A percentile compares a stretch with the other conserved stretches of the same genome.
Conservation (phyloP, 345 rosid species). For the Gossypium sturtianum region DNA sequence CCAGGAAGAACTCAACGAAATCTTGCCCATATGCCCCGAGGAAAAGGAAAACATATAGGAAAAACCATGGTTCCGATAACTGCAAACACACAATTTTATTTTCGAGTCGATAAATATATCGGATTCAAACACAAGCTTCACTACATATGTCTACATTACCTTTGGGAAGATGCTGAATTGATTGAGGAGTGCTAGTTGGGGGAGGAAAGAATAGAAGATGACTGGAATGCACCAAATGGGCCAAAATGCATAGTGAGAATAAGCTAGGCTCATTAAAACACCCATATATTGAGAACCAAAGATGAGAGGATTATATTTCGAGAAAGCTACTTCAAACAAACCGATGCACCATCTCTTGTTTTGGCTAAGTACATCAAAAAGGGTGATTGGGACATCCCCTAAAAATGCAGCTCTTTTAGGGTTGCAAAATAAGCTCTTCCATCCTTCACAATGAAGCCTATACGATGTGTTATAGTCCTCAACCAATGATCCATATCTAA, state of each 20-base stretch:
- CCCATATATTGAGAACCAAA: slow-evolving; percentile 42
- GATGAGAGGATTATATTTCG: slow-evolving; percentile 33
- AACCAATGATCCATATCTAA: slow-evolving; percentile 59
- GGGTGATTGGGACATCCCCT: slow-evolving; percentile 44
- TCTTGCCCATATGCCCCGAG: slow-evolving; percentile 54
- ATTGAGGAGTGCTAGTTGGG: slow-evolving; percentile 51
- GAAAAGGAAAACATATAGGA: slow-evolving; percentile 49
- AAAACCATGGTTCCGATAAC: slow-evolving; percentile 40
- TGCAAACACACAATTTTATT: not conserved
- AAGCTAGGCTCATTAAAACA: slow-evolving; percentile 26
- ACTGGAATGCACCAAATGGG: slow-evolving; percentile 43
- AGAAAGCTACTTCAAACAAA: slow-evolving; percentile 39
- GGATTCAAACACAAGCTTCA: not conserved
- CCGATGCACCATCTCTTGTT: slow-evolving; percentile 66
- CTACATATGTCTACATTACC: slow-evolving; percentile 19
- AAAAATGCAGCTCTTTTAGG: slow-evolving; percentile 58
- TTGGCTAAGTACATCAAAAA: slow-evolving; percentile 45
- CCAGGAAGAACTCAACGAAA: slow-evolving; percentile 24
- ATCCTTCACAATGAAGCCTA: slow-evolving; percentile 55
- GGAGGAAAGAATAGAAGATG: slow-evolving; percentile 43
- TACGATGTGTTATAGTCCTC: slow-evolving; percentile 68
- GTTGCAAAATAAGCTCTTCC: slow-evolving; percentile 52
- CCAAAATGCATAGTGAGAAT: slow-evolving; percentile 43
- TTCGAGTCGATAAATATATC: not conserved
- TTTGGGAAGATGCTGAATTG: slow-evolving; percentile 46